Evolutionary conservation across 169 alveolate species (phyloP), one percentile per base, ranked within the genome.

Genomic region (Babesia gibsoni): DNA sequence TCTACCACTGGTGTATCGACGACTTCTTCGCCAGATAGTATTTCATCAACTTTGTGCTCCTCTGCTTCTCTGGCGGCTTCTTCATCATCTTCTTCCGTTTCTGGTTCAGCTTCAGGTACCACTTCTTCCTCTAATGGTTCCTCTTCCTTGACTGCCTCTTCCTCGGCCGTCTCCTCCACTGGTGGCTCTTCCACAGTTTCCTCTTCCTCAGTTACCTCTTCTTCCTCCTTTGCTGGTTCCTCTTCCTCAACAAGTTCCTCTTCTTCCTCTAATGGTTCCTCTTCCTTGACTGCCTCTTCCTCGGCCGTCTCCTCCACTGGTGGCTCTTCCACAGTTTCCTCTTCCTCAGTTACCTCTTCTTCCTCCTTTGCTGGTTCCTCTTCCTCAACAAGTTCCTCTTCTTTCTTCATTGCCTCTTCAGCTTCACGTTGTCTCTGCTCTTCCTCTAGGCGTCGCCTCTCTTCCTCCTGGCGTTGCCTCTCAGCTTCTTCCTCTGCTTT

Each of bases 241-340:
- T 41, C 48, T 41, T 41, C 48, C 48, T 41, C 48, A 16, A 16
- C 48, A 41, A 16, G 48, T 41, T 16, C 48, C 50, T 52, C 70
- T n/a, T 54, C 79, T 36, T 73, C 58, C 22, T 61, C 88, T 20
- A 52, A 63, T 20, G 52, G 36, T 39, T 53, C 78, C 14, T 69
- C 59, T 30, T 61, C 54, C 37, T 61, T 68, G 69, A 68, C 63
- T 18, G 66, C 36, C n/a, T 64, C 66, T 4, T 59, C 59, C 52
- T 61, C 56, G 14, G 66, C 50, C 32, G 63, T 64, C 41, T 61
- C 57, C 54, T 73, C 63, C 27, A 54, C 54, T 27, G 59, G 57
- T 35, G 54, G 73, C 35, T 73, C 78, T 22, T 52, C 18, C 18
- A 25, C 58, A 27, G 10, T 37, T 3, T 54, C 54, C 14, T n/a